Conservation (phyloP, 768 basidiomycete species). For the Boletus rufocinnamomeus region DNA sequence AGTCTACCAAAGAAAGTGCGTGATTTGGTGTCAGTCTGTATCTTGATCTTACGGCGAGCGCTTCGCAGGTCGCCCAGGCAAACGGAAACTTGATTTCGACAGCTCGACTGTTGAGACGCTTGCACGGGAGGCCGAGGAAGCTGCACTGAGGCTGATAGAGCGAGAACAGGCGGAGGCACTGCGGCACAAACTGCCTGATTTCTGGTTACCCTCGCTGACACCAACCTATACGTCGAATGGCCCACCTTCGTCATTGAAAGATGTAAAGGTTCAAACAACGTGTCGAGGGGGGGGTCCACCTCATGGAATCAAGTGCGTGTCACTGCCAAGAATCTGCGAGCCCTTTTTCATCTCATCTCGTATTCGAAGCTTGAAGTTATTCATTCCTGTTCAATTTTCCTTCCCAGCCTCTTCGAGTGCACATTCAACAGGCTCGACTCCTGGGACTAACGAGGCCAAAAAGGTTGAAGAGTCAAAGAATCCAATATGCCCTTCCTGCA, state of each 20-base stretch:
- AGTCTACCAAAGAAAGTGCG: constrained; percentile 38
- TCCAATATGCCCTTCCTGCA: constrained; percentile 87
- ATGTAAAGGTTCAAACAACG: constrained; percentile 85
- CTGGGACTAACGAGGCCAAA: constrained; percentile 39
- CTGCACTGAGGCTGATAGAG: constrained; percentile 80
- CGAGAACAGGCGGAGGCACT: constrained; percentile 83
- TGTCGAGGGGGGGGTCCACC: constrained; percentile 81
- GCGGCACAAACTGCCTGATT: constrained; percentile 90
- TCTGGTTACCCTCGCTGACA: constrained; percentile 94
- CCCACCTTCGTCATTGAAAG: constrained; percentile 64
- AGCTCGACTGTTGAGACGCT: constrained; percentile 67
- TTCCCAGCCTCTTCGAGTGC: constrained; percentile 44
- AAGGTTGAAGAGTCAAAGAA: constrained; percentile 55
- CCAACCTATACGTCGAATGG: constrained; percentile 72
- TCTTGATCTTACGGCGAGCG: background rate
- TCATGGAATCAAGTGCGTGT: constrained; percentile 74
- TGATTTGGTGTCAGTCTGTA: constrained; percentile 4
- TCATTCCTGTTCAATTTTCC: constrained; percentile 81
- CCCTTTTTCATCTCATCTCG: constrained; percentile 5
- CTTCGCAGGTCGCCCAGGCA: constrained; percentile 55
- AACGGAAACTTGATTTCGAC: constrained; percentile 88
- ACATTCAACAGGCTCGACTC: constrained; percentile 41
- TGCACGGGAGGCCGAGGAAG: constrained; percentile 83
- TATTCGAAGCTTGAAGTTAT: constrained; percentile 67
- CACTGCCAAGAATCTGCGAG: background rate